A percentile compares a stretch with the other conserved stretches of the same genome.
Evolutionary conservation across 768 basidiomycete species (phyloP).

Genomic region (Xerocomellus intermedius): DNA sequence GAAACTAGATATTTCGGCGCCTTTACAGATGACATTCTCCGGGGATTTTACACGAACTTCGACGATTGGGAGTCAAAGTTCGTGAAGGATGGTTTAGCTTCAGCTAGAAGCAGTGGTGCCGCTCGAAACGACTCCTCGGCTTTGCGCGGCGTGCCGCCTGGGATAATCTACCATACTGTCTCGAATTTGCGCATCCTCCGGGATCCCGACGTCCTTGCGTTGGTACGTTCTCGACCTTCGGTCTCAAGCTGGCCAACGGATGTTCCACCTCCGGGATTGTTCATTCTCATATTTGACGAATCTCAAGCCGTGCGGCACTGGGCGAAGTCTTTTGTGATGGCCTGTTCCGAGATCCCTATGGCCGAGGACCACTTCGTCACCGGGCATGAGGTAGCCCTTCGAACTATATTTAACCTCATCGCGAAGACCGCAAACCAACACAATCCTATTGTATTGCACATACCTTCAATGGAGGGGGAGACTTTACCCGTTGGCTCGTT

Average conservation of each 20-base stretch:
- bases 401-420: slow-evolving; percentile 34
- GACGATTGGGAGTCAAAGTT: slow-evolving; percentile 63
- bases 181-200: slow-evolving; percentile 59
- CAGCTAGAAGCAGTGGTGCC: slow-evolving; percentile 23
- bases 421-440: slow-evolving; percentile 10
- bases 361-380: slow-evolving; percentile 45
- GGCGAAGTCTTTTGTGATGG: slow-evolving; percentile 49
- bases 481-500: slow-evolving; percentile 5
- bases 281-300: slow-evolving; percentile 56
- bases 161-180: slow-evolving; percentile 59
- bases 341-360: slow-evolving; percentile 45
- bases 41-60: slow-evolving; percentile 59
- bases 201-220: slow-evolving; percentile 44
- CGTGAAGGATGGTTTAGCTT: slow-evolving; percentile 48
- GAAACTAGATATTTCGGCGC: slow-evolving; percentile 68
- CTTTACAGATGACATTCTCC: slow-evolving; percentile 50
- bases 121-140: slow-evolving; percentile 19
- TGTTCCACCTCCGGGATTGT: slow-evolving; percentile 57
- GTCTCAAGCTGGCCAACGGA: slow-evolving; percentile 53
- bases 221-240: slow-evolving; percentile 27
- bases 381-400: slow-evolving; percentile 47
- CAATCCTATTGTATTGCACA: not conserved
- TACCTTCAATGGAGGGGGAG: slow-evolving; percentile 4
- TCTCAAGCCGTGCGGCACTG: slow-evolving; percentile 52
- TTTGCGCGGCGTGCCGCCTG: slow-evolving; percentile 46